These are phyloP conservation scores for Termitomyces sp. DNA, from an alignment of 768 basidiomycete genomes.

Conservation along the genomic window DNA sequence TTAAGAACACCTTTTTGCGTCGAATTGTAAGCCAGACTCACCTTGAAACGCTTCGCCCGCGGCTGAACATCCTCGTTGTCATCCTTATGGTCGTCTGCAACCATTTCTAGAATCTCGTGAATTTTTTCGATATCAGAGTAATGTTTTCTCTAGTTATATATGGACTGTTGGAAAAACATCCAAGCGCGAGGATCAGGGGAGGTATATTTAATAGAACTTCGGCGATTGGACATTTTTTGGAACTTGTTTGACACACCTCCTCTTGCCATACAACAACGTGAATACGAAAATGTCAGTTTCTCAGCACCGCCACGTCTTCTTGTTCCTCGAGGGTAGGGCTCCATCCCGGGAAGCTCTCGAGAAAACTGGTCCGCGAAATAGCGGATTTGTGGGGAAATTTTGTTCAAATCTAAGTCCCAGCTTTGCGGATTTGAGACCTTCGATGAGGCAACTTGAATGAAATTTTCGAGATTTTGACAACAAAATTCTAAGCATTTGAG, in stretches of 20 bases:
- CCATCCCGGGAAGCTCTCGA: too few relatives aligned
- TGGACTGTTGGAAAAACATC: neutral
- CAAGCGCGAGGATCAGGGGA: neutral
- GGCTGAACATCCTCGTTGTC: slow-evolving; percentile 20
- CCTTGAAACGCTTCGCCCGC: slow-evolving; percentile 49
- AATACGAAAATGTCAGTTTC: too few relatives aligned
- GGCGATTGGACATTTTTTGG: neutral
- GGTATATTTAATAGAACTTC: neutral
- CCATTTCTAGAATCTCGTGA: neutral
- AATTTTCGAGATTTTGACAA: too few relatives aligned
- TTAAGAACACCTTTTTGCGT: neutral
- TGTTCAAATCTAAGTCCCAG: too few relatives aligned
- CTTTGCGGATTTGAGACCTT: too few relatives aligned
- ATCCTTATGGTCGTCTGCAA: slow-evolving; percentile 17
- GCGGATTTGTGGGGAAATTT: too few relatives aligned
- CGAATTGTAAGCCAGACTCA: slow-evolving; percentile 10
- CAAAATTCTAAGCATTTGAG: too few relatives aligned
- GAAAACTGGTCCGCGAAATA: too few relatives aligned
- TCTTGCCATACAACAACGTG: neutral
- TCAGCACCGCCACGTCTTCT: too few relatives aligned
- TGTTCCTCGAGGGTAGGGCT: too few relatives aligned
- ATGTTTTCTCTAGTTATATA: neutral
- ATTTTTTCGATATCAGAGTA: neutral
- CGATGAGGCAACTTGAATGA: too few relatives aligned
- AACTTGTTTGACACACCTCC: neutral